Evolutionary conservation across 1,139 yeast species (phyloP).

Genomic region (Candida tetrigidarum): DNA sequence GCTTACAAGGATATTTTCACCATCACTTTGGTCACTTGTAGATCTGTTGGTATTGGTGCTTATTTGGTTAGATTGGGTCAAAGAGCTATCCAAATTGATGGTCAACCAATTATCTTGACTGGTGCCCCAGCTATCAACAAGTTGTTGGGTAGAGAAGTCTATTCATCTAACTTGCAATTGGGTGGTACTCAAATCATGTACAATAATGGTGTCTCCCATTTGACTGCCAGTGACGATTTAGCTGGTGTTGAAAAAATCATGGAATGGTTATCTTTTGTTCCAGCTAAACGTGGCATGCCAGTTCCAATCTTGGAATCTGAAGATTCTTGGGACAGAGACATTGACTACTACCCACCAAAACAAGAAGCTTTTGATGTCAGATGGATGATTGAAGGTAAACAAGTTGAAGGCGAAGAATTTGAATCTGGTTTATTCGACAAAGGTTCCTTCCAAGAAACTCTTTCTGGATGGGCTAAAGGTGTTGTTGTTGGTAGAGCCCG

Average conservation of each 20-base stretch:
- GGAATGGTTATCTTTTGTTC: slow-evolving; percentile 96
- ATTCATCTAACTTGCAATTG: slow-evolving; percentile 92
- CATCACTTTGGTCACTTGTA: slow-evolving; percentile 93
- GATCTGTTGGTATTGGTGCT: slow-evolving; percentile 99
- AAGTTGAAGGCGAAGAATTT: slow-evolving; percentile 64
- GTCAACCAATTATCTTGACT: slow-evolving; percentile 96
- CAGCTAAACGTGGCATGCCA: slow-evolving; percentile 88
- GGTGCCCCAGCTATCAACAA: slow-evolving; percentile 99
- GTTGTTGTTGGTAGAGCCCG: slow-evolving; percentile 99
- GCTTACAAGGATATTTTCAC: slow-evolving; percentile 98
- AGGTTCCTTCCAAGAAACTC: slow-evolving; percentile 94
- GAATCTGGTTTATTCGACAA: slow-evolving; percentile 91
- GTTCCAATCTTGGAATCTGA: slow-evolving; percentile 85
- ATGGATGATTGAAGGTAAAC: slow-evolving; percentile 91
- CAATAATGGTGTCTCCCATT: slow-evolving; percentile 95
- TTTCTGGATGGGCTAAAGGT: slow-evolving; percentile 98
- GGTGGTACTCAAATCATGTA: slow-evolving; percentile 99
- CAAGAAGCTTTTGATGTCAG: slow-evolving; percentile 87
- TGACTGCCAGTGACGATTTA: slow-evolving; percentile 93
- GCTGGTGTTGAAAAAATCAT: slow-evolving; percentile 95
- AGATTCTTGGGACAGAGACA: slow-evolving; percentile 93
- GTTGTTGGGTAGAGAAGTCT: slow-evolving; percentile 94
- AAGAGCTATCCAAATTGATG: slow-evolving; percentile 98
- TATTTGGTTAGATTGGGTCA: slow-evolving; percentile 97
- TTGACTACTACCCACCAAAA: slow-evolving; percentile 77